Evolutionary conservation across 768 basidiomycete species (phyloP).

Genomic region (Mycena epipterygia): DNA sequence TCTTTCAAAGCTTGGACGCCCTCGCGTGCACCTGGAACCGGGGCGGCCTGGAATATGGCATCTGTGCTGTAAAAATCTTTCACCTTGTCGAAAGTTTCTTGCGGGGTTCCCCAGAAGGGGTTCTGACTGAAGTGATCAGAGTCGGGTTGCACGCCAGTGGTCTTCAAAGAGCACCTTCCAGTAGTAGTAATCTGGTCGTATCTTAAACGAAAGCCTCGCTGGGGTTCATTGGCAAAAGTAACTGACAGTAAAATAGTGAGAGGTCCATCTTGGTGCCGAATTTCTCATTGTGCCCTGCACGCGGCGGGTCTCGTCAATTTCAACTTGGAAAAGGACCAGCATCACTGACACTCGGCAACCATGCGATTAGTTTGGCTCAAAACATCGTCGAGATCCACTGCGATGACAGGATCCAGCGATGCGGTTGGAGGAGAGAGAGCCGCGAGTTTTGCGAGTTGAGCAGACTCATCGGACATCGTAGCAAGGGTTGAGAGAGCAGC

Average conservation of each 20-base stretch:
- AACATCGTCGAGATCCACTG: conserved; percentile 37
- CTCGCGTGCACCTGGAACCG: conserved; percentile 74
- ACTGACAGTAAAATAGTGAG: conserved; percentile 73
- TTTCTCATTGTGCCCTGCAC: conserved; percentile 74
- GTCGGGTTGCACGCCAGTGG: background rate
- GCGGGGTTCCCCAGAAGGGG: conserved; percentile 72
- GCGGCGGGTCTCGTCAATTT: background rate
- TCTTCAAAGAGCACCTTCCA: conserved; percentile 71
- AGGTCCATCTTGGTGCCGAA: conserved; percentile 70
- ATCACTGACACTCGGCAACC: conserved; percentile 69
- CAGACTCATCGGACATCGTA: conserved; percentile 23
- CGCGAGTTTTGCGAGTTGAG: conserved; percentile 20
- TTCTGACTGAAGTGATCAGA: conserved; percentile 48
- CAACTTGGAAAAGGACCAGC: background rate
- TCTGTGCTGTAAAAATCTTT: conserved; percentile 68
- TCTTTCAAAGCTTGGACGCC: conserved; percentile 67
- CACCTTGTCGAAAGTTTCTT: conserved; percentile 72
- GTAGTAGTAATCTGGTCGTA: conserved; percentile 72
- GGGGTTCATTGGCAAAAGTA: conserved; percentile 5
- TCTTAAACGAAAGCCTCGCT: conserved; percentile 1
- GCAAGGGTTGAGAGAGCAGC: background rate
- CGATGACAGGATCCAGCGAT: conserved; percentile 31
- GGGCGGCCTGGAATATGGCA: conserved; percentile 60
- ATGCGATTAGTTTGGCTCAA: conserved; percentile 64
- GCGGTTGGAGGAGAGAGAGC: conserved; percentile 31